These are phyloP conservation scores for Ogataea henricii DNA, from an alignment of 805 yeast genomes.

Conservation along the genomic window DNA sequence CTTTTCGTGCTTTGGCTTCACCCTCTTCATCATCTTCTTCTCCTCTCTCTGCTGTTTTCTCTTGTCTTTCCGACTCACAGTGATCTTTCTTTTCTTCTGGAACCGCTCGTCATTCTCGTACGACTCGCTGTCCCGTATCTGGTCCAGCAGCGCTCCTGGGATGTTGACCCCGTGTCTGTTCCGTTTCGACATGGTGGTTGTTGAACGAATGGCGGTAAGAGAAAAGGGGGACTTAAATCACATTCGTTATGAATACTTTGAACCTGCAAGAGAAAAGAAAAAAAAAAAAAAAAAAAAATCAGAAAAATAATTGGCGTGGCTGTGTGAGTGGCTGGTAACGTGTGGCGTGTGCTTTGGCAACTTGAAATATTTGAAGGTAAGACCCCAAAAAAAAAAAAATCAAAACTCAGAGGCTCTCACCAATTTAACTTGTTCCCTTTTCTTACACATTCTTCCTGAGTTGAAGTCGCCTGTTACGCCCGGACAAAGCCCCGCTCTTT, in stretches of 20 bases:
- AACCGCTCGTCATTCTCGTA: conserved; percentile 38
- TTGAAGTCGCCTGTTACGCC: neutral
- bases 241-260: neutral
- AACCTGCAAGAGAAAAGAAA: neutral
- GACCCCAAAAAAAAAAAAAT: neutral
- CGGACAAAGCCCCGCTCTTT: too few relatives aligned
- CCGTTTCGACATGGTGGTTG: conserved; percentile 20
- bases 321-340: neutral
- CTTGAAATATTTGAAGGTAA: neutral
- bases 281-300: neutral
- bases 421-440: neutral
- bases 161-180: conserved; percentile 39
- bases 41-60: conserved; percentile 40
- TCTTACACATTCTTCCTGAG: neutral
- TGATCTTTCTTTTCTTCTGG: conserved; percentile 28
- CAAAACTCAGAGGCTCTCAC: neutral
- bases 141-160: conserved; percentile 46
- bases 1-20: conserved; percentile 14
- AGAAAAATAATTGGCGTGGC: neutral
- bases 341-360: neutral
- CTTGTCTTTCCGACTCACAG: conserved; percentile 38
- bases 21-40: conserved; percentile 31
- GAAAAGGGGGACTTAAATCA: too few relatives aligned
- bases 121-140: conserved; percentile 38
- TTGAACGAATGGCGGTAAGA: neutral